phyloP scores from a whole-genome alignment of 306 rosid genomes.

The Cicer arietinum region DNA sequence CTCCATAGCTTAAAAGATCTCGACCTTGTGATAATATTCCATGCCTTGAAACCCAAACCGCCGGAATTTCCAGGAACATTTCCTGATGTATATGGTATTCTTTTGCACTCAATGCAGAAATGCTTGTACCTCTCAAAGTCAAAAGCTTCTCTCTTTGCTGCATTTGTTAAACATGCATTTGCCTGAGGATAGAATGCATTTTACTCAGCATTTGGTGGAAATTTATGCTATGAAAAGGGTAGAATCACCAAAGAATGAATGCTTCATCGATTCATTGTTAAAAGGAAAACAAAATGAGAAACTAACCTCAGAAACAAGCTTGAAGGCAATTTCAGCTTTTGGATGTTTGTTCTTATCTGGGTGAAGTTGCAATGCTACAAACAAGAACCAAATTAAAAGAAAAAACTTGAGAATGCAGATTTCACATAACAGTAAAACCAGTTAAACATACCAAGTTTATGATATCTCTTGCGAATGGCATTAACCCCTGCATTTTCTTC shows the following conservation, averaged over 20 bases:
- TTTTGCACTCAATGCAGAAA: constrained; percentile 76
- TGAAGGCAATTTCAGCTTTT: constrained; percentile 93
- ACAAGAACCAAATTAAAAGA: constrained; percentile 1
- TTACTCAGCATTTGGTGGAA: not conserved
- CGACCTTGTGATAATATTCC: constrained; percentile 51
- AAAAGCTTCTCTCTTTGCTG: constrained; percentile 65
- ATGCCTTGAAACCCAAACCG: constrained; percentile 48
- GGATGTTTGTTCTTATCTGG: constrained; percentile 96
- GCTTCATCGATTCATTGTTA: no score
- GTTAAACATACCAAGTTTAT: constrained; percentile 73
- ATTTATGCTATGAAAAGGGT: not conserved
- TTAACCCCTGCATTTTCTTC: constrained; percentile 75
- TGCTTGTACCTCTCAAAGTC: constrained; percentile 70
- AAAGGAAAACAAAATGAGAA: not conserved
- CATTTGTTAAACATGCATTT: constrained; percentile 70
- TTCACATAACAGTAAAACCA: not conserved
- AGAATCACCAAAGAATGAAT: no score
- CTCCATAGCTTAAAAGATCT: constrained; percentile 56
- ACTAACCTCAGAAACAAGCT: constrained; percentile 93
- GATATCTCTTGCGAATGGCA: constrained; percentile 76
- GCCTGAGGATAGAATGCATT: constrained; percentile 58
- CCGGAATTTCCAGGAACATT: constrained; percentile 44
- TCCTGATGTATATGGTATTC: constrained; percentile 52
- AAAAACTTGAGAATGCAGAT: constrained; percentile 26
- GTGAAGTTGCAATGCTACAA: constrained; percentile 90